These are phyloP conservation scores for Podospora appendiculata DNA, from an alignment of 495 filamentous ascomycete genomes.

Conservation along the genomic window DNA sequence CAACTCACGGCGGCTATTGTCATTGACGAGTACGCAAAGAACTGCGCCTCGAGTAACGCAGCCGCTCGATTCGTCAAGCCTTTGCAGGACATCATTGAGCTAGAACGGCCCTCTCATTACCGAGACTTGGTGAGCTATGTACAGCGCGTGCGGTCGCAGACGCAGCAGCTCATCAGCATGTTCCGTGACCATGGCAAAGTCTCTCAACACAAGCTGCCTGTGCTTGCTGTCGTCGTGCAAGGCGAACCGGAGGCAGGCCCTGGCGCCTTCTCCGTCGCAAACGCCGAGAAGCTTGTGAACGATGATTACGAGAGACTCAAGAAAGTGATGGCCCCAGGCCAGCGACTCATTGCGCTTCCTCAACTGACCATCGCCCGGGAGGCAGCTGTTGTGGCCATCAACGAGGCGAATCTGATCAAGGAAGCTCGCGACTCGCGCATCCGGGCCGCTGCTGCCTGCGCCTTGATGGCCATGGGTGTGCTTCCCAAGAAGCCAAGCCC, in stretches of 20 bases:
- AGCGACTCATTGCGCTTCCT: constrained; percentile 70
- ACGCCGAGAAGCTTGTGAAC: constrained; percentile 77
- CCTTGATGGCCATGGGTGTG: constrained; percentile 74
- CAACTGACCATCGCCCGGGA: constrained; percentile 65
- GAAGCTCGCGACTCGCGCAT: constrained; percentile 80
- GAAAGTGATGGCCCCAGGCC: constrained; percentile 72
- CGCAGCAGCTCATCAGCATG: constrained; percentile 76
- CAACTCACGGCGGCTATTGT: constrained; percentile 78
- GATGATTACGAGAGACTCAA: constrained; percentile 82
- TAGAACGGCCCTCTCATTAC: constrained; percentile 72
- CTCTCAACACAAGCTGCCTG: constrained; percentile 60
- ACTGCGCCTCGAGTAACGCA: constrained; percentile 30
- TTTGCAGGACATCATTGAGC: constrained; percentile 68
- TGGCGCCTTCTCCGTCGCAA: constrained; percentile 78
- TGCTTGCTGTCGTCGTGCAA: constrained; percentile 81
- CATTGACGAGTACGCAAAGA: constrained; percentile 79
- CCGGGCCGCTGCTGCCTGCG: constrained; percentile 76
- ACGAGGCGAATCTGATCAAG: constrained; percentile 70
- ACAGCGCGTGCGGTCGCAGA: constrained; percentile 81
- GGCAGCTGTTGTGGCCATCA: constrained; percentile 60
- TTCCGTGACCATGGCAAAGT: constrained; percentile 85
- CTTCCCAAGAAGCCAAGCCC: constrained; percentile 85
- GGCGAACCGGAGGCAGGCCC: constrained; percentile 85
- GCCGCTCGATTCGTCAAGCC: constrained; percentile 42
- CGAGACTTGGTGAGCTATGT: constrained; percentile 82